phyloP scores from a whole-genome alignment of 139 green algal species.

The Chlorella vulgaris region DNA sequence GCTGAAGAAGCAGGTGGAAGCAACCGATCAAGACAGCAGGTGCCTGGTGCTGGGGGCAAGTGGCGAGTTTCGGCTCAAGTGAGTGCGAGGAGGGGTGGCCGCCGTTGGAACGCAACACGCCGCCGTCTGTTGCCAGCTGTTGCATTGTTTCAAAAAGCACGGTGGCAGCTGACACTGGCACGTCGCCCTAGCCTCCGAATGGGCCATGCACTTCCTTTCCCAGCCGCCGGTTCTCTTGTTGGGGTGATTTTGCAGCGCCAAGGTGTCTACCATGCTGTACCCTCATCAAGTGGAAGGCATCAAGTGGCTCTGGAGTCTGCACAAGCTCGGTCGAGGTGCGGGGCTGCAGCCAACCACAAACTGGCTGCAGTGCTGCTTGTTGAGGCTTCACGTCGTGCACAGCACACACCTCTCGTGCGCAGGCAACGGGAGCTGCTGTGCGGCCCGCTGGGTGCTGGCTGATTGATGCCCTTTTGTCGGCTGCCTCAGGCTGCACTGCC shows the following conservation, averaged over 20 bases:
- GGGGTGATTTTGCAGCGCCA: neutral
- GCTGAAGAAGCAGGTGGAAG: no score
- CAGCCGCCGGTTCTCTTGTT: no score
- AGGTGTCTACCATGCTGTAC: conserved; percentile 64
- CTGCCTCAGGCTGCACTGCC: no score
- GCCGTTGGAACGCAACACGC: neutral
- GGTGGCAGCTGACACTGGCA: neutral
- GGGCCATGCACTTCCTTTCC: neutral
- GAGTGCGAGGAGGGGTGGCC: neutral
- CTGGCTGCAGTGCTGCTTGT: no score
- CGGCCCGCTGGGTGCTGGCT: no score
- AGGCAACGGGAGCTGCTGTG: no score
- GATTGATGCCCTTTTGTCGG: no score
- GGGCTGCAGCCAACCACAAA: no score
- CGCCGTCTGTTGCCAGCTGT: neutral
- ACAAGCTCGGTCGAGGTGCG: conserved; percentile 28
- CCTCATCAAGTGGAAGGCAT: conserved; percentile 79
- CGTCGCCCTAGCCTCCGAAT: neutral
- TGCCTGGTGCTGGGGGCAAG: conserved; percentile 15
- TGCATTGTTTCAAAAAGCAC: neutral
- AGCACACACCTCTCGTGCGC: no score
- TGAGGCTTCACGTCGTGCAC: no score
- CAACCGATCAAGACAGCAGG: neutral
- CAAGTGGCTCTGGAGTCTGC: conserved; percentile 83
- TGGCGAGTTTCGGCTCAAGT: conserved; percentile 47